These are phyloP conservation scores for Tetrastigma voinierianum DNA, from an alignment of 164 flowering plant genomes.

Conservation along the genomic window DNA sequence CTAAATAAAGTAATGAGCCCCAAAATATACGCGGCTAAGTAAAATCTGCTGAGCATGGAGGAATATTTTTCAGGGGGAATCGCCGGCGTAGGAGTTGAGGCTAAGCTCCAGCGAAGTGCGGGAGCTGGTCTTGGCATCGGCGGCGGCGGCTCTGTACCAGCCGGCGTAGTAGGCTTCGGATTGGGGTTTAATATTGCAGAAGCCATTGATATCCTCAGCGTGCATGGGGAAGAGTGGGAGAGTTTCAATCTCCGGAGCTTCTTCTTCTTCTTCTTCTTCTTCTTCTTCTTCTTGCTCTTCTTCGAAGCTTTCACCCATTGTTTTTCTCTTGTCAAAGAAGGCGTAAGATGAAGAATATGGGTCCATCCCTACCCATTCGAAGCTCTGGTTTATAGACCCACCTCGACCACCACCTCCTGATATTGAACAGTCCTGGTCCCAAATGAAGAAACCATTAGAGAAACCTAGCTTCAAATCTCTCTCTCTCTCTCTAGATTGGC, in stretches of 20 bases:
- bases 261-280: constrained; percentile 25
- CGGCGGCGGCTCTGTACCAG: constrained; percentile 28
- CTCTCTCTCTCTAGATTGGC: no score
- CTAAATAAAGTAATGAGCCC: not conserved
- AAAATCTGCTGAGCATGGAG: not conserved
- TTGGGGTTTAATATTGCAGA: constrained; percentile 18
- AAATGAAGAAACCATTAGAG: not conserved
- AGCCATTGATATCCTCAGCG: constrained; percentile 34
- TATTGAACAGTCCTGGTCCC: constrained; percentile 64
- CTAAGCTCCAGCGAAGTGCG: constrained; percentile 74
- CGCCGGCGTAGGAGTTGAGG: constrained; percentile 52
- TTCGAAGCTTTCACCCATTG: constrained; percentile 9
- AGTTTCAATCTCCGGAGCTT: constrained; percentile 49
- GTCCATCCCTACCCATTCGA: constrained; percentile 51
- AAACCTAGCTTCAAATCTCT: not conserved
- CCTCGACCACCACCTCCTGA: constrained; percentile 38
- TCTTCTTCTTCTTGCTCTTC: constrained; percentile 22
- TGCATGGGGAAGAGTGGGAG: constrained; percentile 90
- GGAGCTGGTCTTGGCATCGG: constrained; percentile 8
- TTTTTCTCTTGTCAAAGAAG: constrained; percentile 27
- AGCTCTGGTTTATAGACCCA: constrained; percentile 28
- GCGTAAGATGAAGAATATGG: constrained; percentile 30
- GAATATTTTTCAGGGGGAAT: constrained; percentile 4
- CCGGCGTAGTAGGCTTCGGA: constrained; percentile 24
- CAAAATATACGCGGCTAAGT: no score